Evolutionary conservation across 164 flowering plant species (phyloP).

Genomic region (Stephania yunnanensis): DNA sequence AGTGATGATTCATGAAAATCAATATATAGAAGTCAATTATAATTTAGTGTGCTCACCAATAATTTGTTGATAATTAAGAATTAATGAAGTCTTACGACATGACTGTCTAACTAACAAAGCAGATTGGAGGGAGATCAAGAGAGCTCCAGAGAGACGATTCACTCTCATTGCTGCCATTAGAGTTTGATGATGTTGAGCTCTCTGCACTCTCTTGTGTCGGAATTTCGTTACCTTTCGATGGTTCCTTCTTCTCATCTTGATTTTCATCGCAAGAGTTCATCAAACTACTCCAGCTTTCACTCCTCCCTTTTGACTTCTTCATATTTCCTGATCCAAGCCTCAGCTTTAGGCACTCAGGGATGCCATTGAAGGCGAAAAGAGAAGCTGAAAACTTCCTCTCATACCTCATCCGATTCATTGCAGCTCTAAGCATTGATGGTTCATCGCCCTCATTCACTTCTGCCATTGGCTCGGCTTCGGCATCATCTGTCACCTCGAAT

Average conservation of each 20-base stretch:
- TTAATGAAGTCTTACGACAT: not conserved
- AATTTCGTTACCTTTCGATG: constrained; percentile 7
- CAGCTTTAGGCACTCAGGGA: constrained; percentile 51
- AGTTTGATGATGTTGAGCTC: constrained; percentile 10
- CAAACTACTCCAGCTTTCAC: constrained; percentile 11
- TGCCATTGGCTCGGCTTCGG: constrained; percentile 25
- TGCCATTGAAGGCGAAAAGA: constrained; percentile 61
- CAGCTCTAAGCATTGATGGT: constrained; percentile 25
- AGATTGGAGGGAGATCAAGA: constrained; percentile 62
- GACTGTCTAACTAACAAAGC: constrained; percentile 21
- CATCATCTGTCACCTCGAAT: constrained; percentile 31
- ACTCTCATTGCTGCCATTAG: constrained; percentile 18
- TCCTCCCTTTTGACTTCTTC: not conserved
- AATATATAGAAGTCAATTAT: not conserved
- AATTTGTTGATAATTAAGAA: not conserved
- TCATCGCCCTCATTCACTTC: constrained; percentile 25
- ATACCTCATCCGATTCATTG: constrained; percentile 55
- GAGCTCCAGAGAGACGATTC: constrained; percentile 58
- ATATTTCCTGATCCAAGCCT: constrained; percentile 16
- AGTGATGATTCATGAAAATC: not conserved
- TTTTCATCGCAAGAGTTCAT: not conserved
- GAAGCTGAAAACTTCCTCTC: constrained; percentile 69
- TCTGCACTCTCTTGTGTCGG: not conserved
- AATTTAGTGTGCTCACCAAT: not conserved
- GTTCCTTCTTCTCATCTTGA: constrained; percentile 4